Percentiles rank a stretch among this genome's conserved stretches.
These are phyloP conservation scores for Imleria badia DNA, from an alignment of 768 basidiomycete species.

Conservation along the genomic window DNA sequence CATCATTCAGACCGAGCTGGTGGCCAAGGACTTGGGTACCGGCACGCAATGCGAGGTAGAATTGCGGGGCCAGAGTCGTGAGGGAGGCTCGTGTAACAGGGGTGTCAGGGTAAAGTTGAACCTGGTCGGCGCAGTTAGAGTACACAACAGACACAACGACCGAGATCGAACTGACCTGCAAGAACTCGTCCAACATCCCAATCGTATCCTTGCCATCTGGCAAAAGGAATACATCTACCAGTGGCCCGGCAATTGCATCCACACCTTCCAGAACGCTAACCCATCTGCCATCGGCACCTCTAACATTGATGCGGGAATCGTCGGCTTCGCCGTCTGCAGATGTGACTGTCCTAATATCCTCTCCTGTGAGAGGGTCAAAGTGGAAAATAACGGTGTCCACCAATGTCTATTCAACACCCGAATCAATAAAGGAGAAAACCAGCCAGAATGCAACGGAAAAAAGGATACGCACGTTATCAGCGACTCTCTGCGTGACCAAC, in stretches of 20 bases:
- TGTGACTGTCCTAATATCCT: constrained; percentile 41
- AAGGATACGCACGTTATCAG: constrained; percentile 53
- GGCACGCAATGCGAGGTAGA: constrained; percentile 60
- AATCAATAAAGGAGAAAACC: constrained; percentile 9
- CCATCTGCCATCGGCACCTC: constrained; percentile 12
- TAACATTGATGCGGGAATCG: background rate
- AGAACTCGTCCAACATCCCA: constrained; percentile 70
- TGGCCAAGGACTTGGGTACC: constrained; percentile 57
- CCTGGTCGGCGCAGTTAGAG: constrained; percentile 34
- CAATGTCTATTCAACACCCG: constrained; percentile 41
- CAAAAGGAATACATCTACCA: constrained; percentile 60
- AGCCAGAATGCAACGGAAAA: background rate
- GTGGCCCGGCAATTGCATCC: constrained; percentile 58
- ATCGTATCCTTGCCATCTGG: constrained; percentile 48
- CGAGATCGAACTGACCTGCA: constrained; percentile 52
- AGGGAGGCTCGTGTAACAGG: constrained; percentile 44
- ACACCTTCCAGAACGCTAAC: constrained; percentile 52
- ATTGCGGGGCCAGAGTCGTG: constrained; percentile 38
- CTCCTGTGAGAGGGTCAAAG: constrained; percentile 76
- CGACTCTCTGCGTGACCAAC: constrained; percentile 58
- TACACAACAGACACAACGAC: background rate
- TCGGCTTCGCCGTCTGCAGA: constrained; percentile 6
- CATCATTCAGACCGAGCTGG: constrained; percentile 43
- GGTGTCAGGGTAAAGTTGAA: constrained; percentile 68
- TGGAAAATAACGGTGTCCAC: constrained; percentile 77